Percentiles rank a stretch among this genome's conserved stretches.
phyloP scores from a whole-genome alignment of 306 rosid genomes.

The Inga laurina region DNA sequence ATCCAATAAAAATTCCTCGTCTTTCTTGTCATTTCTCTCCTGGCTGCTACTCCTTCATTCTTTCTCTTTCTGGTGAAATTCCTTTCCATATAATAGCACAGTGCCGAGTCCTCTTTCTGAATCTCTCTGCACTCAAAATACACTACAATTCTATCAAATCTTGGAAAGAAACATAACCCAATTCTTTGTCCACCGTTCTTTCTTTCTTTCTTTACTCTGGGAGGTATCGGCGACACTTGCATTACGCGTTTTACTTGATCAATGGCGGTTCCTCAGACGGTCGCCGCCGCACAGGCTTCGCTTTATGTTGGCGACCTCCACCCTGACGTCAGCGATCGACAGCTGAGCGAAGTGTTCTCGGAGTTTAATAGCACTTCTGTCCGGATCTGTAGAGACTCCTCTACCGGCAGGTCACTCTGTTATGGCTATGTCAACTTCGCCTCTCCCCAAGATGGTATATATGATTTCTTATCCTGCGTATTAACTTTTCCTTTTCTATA shows the following conservation, averaged over 20 bases:
- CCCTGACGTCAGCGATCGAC: constrained; percentile 46
- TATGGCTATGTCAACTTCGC: constrained; percentile 64
- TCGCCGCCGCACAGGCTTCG: constrained; percentile 30
- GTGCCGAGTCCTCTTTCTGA: background rate
- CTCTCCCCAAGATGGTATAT: constrained; percentile 47
- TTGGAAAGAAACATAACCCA: constrained; percentile 9
- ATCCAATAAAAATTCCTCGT: background rate
- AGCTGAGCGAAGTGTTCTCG: constrained; percentile 46
- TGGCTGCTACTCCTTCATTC: background rate
- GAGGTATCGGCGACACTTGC: background rate
- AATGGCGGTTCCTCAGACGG: constrained; percentile 50
- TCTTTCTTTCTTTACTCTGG: background rate
- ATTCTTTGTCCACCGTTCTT: background rate
- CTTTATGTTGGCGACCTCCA: constrained; percentile 69
- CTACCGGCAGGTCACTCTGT: constrained; percentile 52
- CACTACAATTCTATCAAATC: background rate
- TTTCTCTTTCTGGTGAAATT: background rate
- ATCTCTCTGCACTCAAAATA: background rate
- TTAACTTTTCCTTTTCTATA: background rate
- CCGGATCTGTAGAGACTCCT: constrained; percentile 49
- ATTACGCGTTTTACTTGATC: constrained; percentile 5
- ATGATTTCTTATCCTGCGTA: background rate
- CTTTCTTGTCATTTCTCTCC: background rate
- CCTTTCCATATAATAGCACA: background rate
- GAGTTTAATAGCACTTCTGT: constrained; percentile 46